These are phyloP conservation scores for Leccinum longicurvipes DNA, from an alignment of 768 basidiomycete genomes.

Conservation along the genomic window DNA sequence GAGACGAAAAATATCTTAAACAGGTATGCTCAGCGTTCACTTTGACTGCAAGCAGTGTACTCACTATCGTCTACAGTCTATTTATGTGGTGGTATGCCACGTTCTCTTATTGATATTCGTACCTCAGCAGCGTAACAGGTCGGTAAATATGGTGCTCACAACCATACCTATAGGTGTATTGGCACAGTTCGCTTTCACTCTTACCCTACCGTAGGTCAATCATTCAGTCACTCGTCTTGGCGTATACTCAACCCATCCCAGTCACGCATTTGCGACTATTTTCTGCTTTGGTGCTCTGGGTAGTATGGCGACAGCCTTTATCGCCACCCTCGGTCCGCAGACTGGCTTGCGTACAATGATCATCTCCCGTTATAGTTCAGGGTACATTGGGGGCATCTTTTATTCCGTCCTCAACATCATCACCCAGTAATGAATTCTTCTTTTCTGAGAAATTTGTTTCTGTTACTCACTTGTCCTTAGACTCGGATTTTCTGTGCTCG, in stretches of 20 bases:
- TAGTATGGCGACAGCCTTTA: slow-evolving; percentile 41
- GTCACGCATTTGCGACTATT: slow-evolving; percentile 44
- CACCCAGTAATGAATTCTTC: slow-evolving; percentile 38
- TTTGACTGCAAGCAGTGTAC: background rate
- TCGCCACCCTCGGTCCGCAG: slow-evolving; percentile 50
- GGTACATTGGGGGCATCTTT: slow-evolving; percentile 46
- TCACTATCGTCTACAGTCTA: slow-evolving; percentile 28
- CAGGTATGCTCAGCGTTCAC: background rate
- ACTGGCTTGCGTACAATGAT: slow-evolving; percentile 57
- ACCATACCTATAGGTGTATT: slow-evolving; percentile 51
- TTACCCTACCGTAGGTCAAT: slow-evolving; percentile 41
- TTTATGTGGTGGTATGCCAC: slow-evolving; percentile 43
- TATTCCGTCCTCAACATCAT: slow-evolving; percentile 54
- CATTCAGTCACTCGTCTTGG: background rate
- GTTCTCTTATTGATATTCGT: background rate
- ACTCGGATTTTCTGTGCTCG: slow-evolving; percentile 46
- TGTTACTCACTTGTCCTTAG: slow-evolving; percentile 14
- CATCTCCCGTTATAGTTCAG: slow-evolving; percentile 46
- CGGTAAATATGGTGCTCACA: slow-evolving; percentile 46
- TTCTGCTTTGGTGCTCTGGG: slow-evolving; percentile 46
- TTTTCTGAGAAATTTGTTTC: background rate
- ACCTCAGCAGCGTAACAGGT: slow-evolving; percentile 28
- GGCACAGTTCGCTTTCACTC: slow-evolving; percentile 45
- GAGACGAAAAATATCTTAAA: slow-evolving; percentile 44
- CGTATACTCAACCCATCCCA: slow-evolving; percentile 13